Percentiles rank a stretch among this genome's conserved stretches.
Evolutionary conservation across 441 rosid species (phyloP).

Genomic region (Raphanus hybrid): DNA sequence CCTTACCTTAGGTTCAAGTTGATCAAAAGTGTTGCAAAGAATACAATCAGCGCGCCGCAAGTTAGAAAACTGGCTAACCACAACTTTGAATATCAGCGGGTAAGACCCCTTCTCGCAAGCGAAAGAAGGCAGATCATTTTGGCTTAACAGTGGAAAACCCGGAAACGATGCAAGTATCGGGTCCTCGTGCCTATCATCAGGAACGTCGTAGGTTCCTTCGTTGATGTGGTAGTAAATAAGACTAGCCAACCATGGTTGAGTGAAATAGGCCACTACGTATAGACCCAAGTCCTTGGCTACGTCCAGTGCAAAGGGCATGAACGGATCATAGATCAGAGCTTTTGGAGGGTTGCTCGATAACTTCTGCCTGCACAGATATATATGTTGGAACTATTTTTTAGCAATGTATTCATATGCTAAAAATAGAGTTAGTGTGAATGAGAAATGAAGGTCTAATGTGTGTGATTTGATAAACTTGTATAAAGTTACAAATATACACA

Average conservation of each 20-base stretch:
- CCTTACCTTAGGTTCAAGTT: conserved; percentile 57
- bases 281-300: conserved; percentile 42
- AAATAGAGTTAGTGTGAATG: too few relatives aligned
- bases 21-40: conserved; percentile 54
- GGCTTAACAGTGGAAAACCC: conserved; percentile 44
- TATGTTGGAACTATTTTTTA: too few relatives aligned
- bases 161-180: conserved; percentile 47
- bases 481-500: too few relatives aligned
- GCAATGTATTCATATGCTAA: too few relatives aligned
- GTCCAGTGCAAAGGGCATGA: conserved; percentile 48
- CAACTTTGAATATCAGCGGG: conserved; percentile 30
- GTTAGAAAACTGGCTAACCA: conserved; percentile 48
- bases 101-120: conserved; percentile 42
- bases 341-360: conserved; percentile 39
- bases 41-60: conserved; percentile 48
- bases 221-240: conserved; percentile 48
- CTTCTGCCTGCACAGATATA: conserved; percentile 31
- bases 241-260: conserved; percentile 53
- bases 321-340: conserved; percentile 50
- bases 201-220: conserved; percentile 49
- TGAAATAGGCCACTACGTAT: conserved; percentile 46
- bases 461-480: too few relatives aligned
- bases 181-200: conserved; percentile 30
- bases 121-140: conserved; percentile 49
- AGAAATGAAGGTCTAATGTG: too few relatives aligned